A percentile compares a stretch with the other conserved stretches of the same genome.
phyloP scores from a whole-genome alignment of 257 asterid species.

The Jacaranda copaia region DNA sequence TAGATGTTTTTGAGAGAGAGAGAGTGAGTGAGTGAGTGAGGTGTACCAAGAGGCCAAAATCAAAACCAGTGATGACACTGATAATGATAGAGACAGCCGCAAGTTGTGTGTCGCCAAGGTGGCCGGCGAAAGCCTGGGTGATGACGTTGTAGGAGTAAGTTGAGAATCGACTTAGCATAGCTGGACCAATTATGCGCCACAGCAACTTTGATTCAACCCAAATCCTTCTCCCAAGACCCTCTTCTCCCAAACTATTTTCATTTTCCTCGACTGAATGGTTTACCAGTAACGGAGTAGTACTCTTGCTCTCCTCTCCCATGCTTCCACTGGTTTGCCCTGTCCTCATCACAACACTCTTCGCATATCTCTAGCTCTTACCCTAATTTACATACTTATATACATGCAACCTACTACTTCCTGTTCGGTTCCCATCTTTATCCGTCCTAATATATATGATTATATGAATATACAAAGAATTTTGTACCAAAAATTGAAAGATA shows the following conservation, averaged over 20 bases:
- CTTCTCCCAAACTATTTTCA: neutral
- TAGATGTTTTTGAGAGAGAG: neutral
- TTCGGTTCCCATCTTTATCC: too few relatives aligned
- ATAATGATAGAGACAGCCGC: constrained; percentile 65
- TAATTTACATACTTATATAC: neutral
- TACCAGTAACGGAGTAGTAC: neutral
- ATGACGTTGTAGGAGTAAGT: constrained; percentile 55
- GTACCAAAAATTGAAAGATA: too few relatives aligned
- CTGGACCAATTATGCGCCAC: constrained; percentile 70
- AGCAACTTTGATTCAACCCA: constrained; percentile 66
- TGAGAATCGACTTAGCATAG: constrained; percentile 57
- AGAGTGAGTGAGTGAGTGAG: neutral
- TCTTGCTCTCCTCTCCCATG: constrained; percentile 36
- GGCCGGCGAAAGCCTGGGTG: constrained; percentile 75
- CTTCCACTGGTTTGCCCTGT: too few relatives aligned
- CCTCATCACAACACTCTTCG: neutral
- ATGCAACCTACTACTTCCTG: neutral
- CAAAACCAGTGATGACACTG: constrained; percentile 63
- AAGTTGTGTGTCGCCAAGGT: constrained; percentile 67
- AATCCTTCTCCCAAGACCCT: constrained; percentile 32
- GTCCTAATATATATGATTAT: too few relatives aligned
- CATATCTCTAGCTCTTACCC: neutral
- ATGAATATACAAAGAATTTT: too few relatives aligned
- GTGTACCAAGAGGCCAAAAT: constrained; percentile 67
- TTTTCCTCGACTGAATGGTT: neutral